phyloP scores from a whole-genome alignment of 352 stramenopile species.

The Globisporangium solare region DNA sequence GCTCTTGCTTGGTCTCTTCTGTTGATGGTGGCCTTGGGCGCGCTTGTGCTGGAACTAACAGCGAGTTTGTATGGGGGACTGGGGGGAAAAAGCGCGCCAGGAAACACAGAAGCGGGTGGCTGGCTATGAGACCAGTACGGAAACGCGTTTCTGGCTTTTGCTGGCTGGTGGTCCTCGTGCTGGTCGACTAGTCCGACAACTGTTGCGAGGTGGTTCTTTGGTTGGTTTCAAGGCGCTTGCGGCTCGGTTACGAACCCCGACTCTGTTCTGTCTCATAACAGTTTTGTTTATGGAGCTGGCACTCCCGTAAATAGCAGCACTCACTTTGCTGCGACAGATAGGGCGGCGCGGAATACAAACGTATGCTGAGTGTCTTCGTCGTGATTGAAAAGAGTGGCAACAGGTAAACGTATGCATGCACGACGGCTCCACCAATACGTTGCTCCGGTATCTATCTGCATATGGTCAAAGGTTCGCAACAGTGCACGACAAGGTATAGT shows the following conservation, averaged over 20 bases:
- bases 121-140: too few species aligned
- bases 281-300: not conserved
- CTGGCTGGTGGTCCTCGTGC: not conserved
- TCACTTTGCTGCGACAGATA: too few species aligned
- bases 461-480: too few species aligned
- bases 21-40: slow-evolving; percentile 4
- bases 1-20: slow-evolving; percentile 10
- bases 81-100: not conserved
- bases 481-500: too few species aligned
- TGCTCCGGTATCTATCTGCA: too few species aligned
- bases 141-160: too few species aligned
- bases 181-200: slow-evolving; percentile 4
- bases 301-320: not conserved
- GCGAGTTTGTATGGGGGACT: not conserved
- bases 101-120: not conserved
- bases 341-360: too few species aligned
- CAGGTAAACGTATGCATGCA: too few species aligned
- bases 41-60: not conserved
- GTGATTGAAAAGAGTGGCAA: too few species aligned
- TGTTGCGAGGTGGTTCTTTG: not conserved
- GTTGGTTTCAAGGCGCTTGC: slow-evolving; percentile 13
- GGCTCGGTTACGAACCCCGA: not conserved
- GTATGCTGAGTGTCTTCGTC: too few species aligned
- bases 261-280: not conserved
- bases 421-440: too few species aligned